phyloP scores from a whole-genome alignment of 176 grass and related monocot species.

The Typha latifolia region DNA sequence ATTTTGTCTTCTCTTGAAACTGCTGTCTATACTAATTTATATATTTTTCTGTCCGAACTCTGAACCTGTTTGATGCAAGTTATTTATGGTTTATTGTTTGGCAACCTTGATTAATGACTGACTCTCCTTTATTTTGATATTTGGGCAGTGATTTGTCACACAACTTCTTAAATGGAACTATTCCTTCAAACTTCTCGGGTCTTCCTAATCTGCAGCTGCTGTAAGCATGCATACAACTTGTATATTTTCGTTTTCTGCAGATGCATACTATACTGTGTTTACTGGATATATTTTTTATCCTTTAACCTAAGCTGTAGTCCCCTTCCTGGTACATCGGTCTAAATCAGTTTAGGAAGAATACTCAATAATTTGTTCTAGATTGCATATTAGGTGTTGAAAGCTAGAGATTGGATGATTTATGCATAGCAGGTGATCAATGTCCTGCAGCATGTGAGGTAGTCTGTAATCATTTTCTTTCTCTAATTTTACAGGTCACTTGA shows the following conservation, averaged over 20 bases:
- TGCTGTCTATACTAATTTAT: no score
- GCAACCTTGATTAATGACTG: background rate
- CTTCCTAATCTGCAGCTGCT: conserved; percentile 67
- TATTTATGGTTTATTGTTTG: background rate
- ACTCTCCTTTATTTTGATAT: conserved; percentile 1
- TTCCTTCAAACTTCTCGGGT: conserved; percentile 60
- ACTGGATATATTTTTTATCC: background rate
- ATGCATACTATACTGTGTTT: background rate
- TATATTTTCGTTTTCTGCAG: conserved; percentile 13
- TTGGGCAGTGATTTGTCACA: conserved; percentile 60
- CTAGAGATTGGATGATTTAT: background rate
- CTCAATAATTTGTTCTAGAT: background rate
- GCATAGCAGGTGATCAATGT: background rate
- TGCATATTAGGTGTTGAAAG: background rate
- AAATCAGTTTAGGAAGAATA: background rate
- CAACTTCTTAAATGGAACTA: conserved; percentile 60
- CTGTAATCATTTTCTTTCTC: background rate
- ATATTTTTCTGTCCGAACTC: no score
- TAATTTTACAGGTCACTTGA: conserved; percentile 50
- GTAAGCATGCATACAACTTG: conserved; percentile 43
- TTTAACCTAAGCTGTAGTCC: background rate
- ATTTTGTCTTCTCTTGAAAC: conserved; percentile 3
- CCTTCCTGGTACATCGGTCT: background rate
- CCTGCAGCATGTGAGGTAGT: background rate
- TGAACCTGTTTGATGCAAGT: background rate